phyloP scores from a whole-genome alignment of 2,329 filamentous ascomycete genomes.

The Aspergillus japonicus region DNA sequence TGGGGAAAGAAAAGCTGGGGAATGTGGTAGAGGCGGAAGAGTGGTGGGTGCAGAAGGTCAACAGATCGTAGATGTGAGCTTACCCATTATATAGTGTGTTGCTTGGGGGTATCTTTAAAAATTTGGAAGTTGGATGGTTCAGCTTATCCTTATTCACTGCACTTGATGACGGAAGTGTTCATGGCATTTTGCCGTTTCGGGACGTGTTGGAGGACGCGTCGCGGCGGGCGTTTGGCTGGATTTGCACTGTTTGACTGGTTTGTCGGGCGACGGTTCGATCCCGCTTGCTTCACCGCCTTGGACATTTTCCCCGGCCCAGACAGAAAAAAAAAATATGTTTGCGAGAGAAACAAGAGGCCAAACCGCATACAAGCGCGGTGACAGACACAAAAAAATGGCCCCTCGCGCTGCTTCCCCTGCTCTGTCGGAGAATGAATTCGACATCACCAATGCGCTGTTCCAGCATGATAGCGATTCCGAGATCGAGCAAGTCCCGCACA shows the following conservation, averaged over 20 bases:
- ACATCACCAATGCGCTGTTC: slow-evolving; percentile 79
- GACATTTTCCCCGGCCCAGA: slow-evolving; percentile 19
- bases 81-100: slow-evolving; percentile 30
- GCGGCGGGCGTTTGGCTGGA: slow-evolving; percentile 21
- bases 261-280: slow-evolving; percentile 17
- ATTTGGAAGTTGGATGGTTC: slow-evolving; percentile 4
- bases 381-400: slow-evolving; percentile 58
- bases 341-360: neutral
- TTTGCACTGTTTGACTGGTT: slow-evolving; percentile 29
- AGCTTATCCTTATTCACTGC: slow-evolving; percentile 5
- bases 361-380: neutral
- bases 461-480: slow-evolving; percentile 55
- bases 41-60: neutral
- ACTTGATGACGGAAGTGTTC: neutral
- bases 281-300: slow-evolving; percentile 29
- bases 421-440: slow-evolving; percentile 83
- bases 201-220: slow-evolving; percentile 40
- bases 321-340: slow-evolving; percentile 15
- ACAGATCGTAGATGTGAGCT: neutral
- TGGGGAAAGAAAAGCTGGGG: neutral
- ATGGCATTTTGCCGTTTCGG: slow-evolving; percentile 40
- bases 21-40: neutral
- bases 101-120: neutral
- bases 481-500: slow-evolving; percentile 34
- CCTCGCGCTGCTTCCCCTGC: slow-evolving; percentile 75